Base-by-base conservation (phyloP, 495 filamentous ascomycete species). In the Hypomontagnella submonticulosa region DNA sequence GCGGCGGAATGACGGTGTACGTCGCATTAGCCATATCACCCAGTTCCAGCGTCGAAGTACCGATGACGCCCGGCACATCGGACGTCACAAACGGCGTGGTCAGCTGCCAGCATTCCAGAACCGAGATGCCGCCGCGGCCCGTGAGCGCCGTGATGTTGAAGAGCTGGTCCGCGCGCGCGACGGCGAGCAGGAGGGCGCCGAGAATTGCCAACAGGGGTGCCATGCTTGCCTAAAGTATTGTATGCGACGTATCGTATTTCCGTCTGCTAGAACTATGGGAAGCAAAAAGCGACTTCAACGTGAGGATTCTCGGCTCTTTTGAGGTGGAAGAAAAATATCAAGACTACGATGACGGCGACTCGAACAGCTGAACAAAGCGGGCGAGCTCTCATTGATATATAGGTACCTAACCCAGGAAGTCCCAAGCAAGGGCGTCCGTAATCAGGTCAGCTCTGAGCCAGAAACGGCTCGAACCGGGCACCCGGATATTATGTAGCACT, bases 21-120 rank as follows among this genome's bases (percentile, higher is more conserved):
- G 73, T 71, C 2, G 77, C 74, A 37, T 80, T 80, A 11, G 62
- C 46, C 15, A 74, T 16, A n/a, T 49, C 23, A 1, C 79, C 83
- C 19, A 86, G 56, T 13, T 66, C 49, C 10, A 82, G 59, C 10
- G 65, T 44, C 1, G 63, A 40, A 1, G 78, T 61, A 7, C 84
- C 83, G 1, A 73, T 7, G 1, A 69, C 76, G 2, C 82, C 84
- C 12, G 81, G 48, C 18, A 66, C 42, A 9, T 66, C 57, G 12
- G 80, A 79, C 0, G 65, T 63, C 5, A 52, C 30, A 57, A 83
- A 80, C 6, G 78, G 79, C 1, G 76, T 71, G 23, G 51, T 49
- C 5, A 86, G 71, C 36, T 80, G 73, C 84, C 84, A 87, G 77
- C 84, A 87, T 74, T 85, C 79, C 1, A 87, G 63, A 1, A 75